Percentiles rank a stretch among this genome's conserved stretches.
Conservation (phyloP, 2,329 filamentous ascomycete species). For the Elsinoe arachidis region DNA sequence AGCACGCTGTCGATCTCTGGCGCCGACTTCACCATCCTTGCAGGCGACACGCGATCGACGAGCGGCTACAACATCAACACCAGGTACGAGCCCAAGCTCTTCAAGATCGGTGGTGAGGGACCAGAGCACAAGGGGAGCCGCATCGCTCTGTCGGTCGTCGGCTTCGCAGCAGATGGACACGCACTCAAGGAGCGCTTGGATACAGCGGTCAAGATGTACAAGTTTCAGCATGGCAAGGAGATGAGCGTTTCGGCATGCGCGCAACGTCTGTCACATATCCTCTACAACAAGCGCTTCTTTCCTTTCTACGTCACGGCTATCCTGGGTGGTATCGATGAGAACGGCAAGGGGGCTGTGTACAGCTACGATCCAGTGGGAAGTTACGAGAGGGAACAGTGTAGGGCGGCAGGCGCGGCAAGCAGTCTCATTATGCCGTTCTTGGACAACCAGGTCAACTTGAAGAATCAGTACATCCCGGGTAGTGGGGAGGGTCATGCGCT, state of each 20-base stretch:
- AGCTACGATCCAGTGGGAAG: slow-evolving; percentile 96
- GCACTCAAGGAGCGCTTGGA: slow-evolving; percentile 91
- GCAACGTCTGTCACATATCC: slow-evolving; percentile 85
- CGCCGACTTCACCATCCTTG: slow-evolving; percentile 89
- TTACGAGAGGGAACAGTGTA: slow-evolving; percentile 94
- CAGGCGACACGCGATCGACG: slow-evolving; percentile 91
- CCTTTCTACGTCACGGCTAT: slow-evolving; percentile 97
- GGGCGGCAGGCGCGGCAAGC: slow-evolving; percentile 74
- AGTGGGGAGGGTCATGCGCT: slow-evolving; percentile 77
- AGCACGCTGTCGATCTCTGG: slow-evolving; percentile 93
- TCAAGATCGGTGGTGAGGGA: slow-evolving; percentile 89
- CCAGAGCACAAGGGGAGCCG: slow-evolving; percentile 75
- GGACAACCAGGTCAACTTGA: slow-evolving; percentile 99
- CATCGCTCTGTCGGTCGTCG: slow-evolving; percentile 86
- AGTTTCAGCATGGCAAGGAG: slow-evolving; percentile 92
- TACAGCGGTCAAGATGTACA: slow-evolving; percentile 96
- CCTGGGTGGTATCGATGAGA: slow-evolving; percentile 85
- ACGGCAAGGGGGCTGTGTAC: slow-evolving; percentile 89
- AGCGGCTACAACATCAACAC: slow-evolving; percentile 99
- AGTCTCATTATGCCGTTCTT: slow-evolving; percentile 98
- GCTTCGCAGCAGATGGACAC: slow-evolving; percentile 89
- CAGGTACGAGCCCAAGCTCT: slow-evolving; percentile 88
- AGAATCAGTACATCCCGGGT: slow-evolving; percentile 91
- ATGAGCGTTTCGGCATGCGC: slow-evolving; percentile 94
- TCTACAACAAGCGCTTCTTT: slow-evolving; percentile 98